Evolutionary conservation across 441 rosid species (phyloP), one percentile per base, ranked within the genome.

Genomic region (Erodium trifolium): DNA sequence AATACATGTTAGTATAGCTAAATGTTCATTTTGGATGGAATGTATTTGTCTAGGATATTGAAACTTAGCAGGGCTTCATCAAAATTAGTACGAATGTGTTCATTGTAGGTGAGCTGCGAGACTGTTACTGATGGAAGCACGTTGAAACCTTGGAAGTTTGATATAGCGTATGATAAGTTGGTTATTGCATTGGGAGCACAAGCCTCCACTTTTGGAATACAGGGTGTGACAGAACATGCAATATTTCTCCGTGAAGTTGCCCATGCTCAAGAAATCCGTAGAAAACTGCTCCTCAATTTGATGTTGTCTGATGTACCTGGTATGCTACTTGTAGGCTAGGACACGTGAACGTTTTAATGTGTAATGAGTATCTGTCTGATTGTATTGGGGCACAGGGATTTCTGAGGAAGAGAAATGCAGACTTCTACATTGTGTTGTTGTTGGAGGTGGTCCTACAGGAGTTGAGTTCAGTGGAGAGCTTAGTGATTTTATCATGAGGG

Each of bases 381-480:
- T 39, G 5, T 39, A 39, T 39, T 17, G 62, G 23, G 79, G 63
- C 35, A 63, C 87, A 87, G 96, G 96, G 41, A 63, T 87, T 72
- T 76, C 90, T 5, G 89, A 85, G 65, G 88, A 83, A 71, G 97
- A 92, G 82, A 89, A 87, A 82, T 69, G 82, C 64, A 84, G 96
- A 74, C 76, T 90, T 69, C 79, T 90, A 49, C 96, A 90, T 66
- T 92, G 96, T 77, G 96, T 92, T 65, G 94, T 92, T 35, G 94
- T 92, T 0, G 96, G 98, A 78, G 98, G 95, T 71, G 96, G 96
- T 45, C 96, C 98, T 0, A 92, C 96, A 0, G 96, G 98, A 53
- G 96, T 92, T 31, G 96, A 90, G 80, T 92, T 92, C 76, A 92
- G 96, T 67, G 98, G 98, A 51, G 96, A 92, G 73, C 89, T 89